phyloP scores from a whole-genome alignment of 768 basidiomycete genomes.

The Ramaria sp. region DNA sequence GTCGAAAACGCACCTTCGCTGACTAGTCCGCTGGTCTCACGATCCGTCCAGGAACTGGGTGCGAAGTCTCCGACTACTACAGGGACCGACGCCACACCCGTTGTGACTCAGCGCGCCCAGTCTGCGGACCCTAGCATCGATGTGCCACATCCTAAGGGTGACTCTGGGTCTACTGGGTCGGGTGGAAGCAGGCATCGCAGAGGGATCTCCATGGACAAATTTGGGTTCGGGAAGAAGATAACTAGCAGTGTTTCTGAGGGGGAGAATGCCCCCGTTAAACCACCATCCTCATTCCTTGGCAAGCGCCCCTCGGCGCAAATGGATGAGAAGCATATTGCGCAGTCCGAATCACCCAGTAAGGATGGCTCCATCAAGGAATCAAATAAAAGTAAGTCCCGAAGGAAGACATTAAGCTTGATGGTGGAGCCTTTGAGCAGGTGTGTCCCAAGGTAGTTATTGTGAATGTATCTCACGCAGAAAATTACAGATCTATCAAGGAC shows the following conservation, averaged over 20 bases:
- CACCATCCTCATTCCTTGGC: neutral
- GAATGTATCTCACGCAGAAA: too few relatives aligned
- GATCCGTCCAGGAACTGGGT: neutral
- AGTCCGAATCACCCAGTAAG: neutral
- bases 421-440: conserved; percentile 61
- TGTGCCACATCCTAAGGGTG: conserved; percentile 19
- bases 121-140: conserved; percentile 12
- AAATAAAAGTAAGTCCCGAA: conserved; percentile 32
- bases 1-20: neutral
- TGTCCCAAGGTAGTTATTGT: neutral
- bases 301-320: conserved; percentile 2
- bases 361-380: conserved; percentile 14
- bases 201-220: conserved; percentile 69
- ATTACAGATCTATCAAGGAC: conserved; percentile 19
- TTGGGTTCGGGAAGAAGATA: conserved; percentile 70
- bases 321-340: neutral
- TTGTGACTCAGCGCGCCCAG: neutral
- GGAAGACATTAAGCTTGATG: conserved; percentile 79
- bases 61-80: neutral
- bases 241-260: conserved; percentile 23
- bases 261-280: neutral
- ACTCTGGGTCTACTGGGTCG: conserved; percentile 26
- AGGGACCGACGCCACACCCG: neutral
- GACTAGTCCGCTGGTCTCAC: neutral
- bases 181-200: conserved; percentile 44